phyloP scores from a whole-genome alignment of 2,329 filamentous ascomycete species.

The Claviceps monticola region DNA sequence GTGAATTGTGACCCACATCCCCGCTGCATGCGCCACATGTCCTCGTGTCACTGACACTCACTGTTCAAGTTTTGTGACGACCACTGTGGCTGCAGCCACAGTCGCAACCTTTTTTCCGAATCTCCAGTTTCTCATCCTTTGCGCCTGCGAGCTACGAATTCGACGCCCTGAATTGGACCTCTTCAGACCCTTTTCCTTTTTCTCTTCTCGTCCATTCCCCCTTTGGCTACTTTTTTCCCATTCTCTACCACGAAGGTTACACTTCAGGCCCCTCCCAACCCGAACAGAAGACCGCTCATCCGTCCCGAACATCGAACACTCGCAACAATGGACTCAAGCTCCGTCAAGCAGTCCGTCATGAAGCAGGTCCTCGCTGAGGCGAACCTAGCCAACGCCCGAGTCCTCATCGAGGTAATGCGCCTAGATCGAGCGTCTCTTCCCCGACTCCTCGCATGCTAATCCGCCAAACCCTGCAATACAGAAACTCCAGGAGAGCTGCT shows the following conservation, averaged over 20 bases:
- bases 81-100: conserved; percentile 13
- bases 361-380: conserved; percentile 50
- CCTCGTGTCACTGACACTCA: neutral
- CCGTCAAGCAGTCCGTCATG: conserved; percentile 48
- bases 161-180: too few relatives aligned
- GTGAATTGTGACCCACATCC: neutral
- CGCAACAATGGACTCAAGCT: conserved; percentile 41
- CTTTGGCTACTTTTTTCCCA: neutral
- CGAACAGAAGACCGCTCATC: neutral
- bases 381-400: conserved; percentile 53
- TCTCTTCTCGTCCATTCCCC: neutral
- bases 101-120: conserved; percentile 2
- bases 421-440: neutral
- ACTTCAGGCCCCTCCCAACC: neutral
- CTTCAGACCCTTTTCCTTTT: neutral
- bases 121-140: neutral
- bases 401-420: conserved; percentile 50
- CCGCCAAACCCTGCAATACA: conserved; percentile 17
- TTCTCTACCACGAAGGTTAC: too few relatives aligned
- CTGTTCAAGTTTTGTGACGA: neutral
- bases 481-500: conserved; percentile 75
- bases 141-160: neutral
- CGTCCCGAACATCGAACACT: neutral
- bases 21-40: conserved; percentile 2
- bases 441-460: conserved; percentile 3